Base-by-base conservation (phyloP, 2,329 filamentous ascomycete species). In the Clarireedia paspali region DNA sequence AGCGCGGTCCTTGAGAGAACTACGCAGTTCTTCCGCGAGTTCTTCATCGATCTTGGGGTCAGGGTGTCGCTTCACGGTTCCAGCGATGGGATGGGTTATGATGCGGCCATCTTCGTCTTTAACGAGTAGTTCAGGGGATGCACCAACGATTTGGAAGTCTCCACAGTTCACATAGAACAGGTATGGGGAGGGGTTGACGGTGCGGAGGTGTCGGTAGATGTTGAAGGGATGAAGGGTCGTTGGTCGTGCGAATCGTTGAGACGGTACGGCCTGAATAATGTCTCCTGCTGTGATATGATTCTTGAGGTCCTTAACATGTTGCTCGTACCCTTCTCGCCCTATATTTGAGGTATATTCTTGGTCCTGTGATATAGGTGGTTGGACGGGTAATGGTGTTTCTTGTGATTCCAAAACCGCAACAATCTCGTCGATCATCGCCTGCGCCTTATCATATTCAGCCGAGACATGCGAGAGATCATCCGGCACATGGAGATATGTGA, bases 241-340 rank as follows among this genome's bases (percentile, higher is more conserved):
- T 14, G 91, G 91, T 27, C 92, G 83, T 6, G 91, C 86, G 68
- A 97, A 89, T 52, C 94, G 84, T 74, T 99, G 94, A 44, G 91
- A 96, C 1, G 94, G 94, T 15, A 99, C 94, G 0, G 91, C 90
- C 72, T 99, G 94, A 73, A 99, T 97, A 69, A 99, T 97, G 75
- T 97, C 91, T 64, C 94, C 94, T 60, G 82, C 80, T 65, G 83
- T 80, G 65, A 99, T 97, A 76, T 97, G 92, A 72, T 90, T 79
- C 77, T 97, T 97, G 58, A 99, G 78, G 47, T 74, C 77, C 24
- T 81, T 85, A 55, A 99, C 94, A 70, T 97, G 92, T n/a, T 74
- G 76, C 74, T 96, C 91, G 74, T 99, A 99, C 39, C 94, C 94
- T 46, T 80, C 77, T 60, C 81, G 87, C 20, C 94, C 94, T 64